Conservation (phyloP, 164 flowering plant genomes). For the Echeveria elegans region DNA sequence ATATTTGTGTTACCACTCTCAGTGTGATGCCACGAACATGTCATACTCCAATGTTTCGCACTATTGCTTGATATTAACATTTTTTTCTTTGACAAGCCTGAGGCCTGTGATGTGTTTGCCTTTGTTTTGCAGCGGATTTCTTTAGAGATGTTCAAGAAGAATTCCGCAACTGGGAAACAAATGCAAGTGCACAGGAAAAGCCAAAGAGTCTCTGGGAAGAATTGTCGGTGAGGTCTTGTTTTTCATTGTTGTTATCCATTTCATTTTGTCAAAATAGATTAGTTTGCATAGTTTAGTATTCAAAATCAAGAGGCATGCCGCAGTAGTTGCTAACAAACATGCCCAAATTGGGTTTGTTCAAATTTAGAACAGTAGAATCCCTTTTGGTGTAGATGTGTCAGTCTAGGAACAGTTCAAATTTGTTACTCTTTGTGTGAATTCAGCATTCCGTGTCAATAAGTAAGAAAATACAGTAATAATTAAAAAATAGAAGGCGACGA, state of each 20-base stretch:
- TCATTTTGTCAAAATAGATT: not conserved
- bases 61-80: conserved; percentile 4
- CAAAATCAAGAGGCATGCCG: not conserved
- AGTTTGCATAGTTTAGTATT: not conserved
- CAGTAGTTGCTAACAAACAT: not conserved
- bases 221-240: conserved; percentile 51
- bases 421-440: too few relatives aligned
- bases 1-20: conserved; percentile 17
- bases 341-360: too few relatives aligned
- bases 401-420: too few relatives aligned
- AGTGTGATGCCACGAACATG: conserved; percentile 7
- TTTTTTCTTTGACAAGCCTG: not conserved
- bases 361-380: too few relatives aligned
- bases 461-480: too few relatives aligned
- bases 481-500: too few relatives aligned
- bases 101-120: conserved; percentile 9
- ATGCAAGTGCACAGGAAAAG: conserved; percentile 57
- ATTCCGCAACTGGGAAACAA: conserved; percentile 77
- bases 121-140: conserved; percentile 61
- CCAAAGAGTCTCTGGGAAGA: conserved; percentile 98
- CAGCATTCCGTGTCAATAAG: too few relatives aligned
- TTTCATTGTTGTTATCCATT: not conserved
- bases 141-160: conserved; percentile 82
- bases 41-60: conserved; percentile 12
- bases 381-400: too few relatives aligned